These are phyloP conservation scores for Camelina sativa DNA, from an alignment of 345 rosid genomes.

Conservation along the genomic window DNA sequence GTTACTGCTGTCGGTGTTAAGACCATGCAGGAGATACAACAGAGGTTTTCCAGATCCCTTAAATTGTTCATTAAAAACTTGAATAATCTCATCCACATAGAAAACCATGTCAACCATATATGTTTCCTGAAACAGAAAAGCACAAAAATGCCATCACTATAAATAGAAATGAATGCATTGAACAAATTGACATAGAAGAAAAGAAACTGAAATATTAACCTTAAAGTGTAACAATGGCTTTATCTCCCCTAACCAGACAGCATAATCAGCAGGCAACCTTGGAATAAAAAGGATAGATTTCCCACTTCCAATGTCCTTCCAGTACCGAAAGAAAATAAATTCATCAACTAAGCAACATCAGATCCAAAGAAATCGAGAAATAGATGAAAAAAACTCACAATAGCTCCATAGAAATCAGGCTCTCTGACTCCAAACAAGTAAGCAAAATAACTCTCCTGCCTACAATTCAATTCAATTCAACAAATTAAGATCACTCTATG, in stretches of 20 bases:
- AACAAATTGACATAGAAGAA: constrained; percentile 9
- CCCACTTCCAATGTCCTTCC: constrained; percentile 83
- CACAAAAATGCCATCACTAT: constrained; percentile 15
- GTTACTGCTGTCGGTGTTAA: constrained; percentile 83
- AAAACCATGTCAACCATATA: constrained; percentile 71
- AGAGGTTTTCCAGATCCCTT: constrained; percentile 64
- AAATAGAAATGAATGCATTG: neutral
- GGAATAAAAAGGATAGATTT: constrained; percentile 83
- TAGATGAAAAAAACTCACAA: constrained; percentile 57
- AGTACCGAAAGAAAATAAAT: neutral
- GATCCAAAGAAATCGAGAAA: constrained; percentile 1
- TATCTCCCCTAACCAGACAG: constrained; percentile 94
- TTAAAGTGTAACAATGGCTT: constrained; percentile 64
- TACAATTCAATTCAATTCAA: constrained; percentile 39
- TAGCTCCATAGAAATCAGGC: constrained; percentile 86
- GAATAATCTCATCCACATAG: constrained; percentile 73
- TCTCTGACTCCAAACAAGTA: constrained; percentile 90
- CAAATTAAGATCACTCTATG: neutral
- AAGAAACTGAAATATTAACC: constrained; percentile 45
- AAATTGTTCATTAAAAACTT: constrained; percentile 57
- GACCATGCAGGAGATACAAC: constrained; percentile 80
- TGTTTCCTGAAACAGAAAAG: constrained; percentile 58
- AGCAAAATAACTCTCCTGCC: constrained; percentile 93
- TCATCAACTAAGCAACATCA: neutral
- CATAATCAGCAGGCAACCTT: constrained; percentile 76